Evolutionary conservation across 805 yeast species (phyloP).

Genomic region (Candida nemodendra): DNA sequence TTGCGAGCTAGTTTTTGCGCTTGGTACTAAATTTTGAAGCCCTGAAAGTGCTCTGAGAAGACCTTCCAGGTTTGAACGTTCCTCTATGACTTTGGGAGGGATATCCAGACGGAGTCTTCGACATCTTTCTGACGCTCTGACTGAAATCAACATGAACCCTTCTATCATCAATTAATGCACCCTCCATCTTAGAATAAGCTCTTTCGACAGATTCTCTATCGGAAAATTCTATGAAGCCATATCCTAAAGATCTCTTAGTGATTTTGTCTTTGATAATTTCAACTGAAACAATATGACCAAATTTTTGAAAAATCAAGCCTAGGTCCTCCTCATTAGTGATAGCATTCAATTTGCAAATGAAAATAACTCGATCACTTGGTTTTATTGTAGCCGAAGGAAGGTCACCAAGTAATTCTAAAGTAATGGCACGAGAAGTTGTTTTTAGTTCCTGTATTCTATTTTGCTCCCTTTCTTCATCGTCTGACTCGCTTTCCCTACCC

Average conservation of each 20-base stretch:
- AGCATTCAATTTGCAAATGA: constrained; percentile 63
- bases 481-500: constrained; percentile 21
- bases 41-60: too few species aligned
- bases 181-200: constrained; percentile 64
- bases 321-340: constrained; percentile 59
- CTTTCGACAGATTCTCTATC: constrained; percentile 49
- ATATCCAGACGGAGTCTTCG: not conserved
- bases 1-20: not conserved
- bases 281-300: constrained; percentile 53
- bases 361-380: constrained; percentile 62
- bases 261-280: constrained; percentile 50
- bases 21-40: not conserved
- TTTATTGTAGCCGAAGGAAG: constrained; percentile 54
- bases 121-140: constrained; percentile 43
- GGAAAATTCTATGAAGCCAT: constrained; percentile 63
- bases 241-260: constrained; percentile 51
- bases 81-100: constrained; percentile 1
- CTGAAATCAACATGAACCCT: constrained; percentile 68
- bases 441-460: constrained; percentile 22
- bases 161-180: constrained; percentile 60
- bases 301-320: constrained; percentile 54
- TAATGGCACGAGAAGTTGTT: constrained; percentile 53
- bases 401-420: constrained; percentile 65
- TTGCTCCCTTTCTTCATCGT: constrained; percentile 22
- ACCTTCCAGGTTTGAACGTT: constrained; percentile 5